Base-by-base conservation (phyloP, 768 basidiomycete genomes). In the Phanerodontia chrysosporium region DNA sequence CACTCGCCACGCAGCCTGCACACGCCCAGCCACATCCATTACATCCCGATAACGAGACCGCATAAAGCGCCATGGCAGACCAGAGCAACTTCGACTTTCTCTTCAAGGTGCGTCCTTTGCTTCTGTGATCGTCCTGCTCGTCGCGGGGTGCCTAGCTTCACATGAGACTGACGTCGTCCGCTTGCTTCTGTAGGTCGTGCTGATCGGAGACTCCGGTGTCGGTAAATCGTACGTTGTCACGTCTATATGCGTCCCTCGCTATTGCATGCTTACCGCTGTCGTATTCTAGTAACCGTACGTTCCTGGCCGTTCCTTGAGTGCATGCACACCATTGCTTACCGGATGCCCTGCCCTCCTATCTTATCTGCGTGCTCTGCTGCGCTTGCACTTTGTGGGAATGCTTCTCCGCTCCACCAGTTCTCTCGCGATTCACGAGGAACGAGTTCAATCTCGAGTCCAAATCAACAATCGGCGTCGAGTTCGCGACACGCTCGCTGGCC, bases 381-480 rank as follows among this genome's bases (percentile, higher is more conserved):
- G 39, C 8, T 9, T 22, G 29, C 22, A 48, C 24, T 48, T 24
- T 30, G 29, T 9, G 28, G 49, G 28, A n/a, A 8, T n/a, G 12
- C 10, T 12, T 49, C 54, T 51, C 49, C 42, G n/a, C 28, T 13
- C 29, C 10, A 29, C 32, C 72, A 99, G 97, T 99, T 76, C 95
- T 99, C 73, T 96, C 95, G 77, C 94, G 97, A 70, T 99, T 99
- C 85, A 99, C 97, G 65, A 88, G 95, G 67, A 98, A 98, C 71
- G 95, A 98, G 76, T 99, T 99, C 86, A 97, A 95, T 80, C 83
- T 96, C 65, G 97, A 98, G 71, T 94, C 95, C 45, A 98, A 98
- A 80, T 98, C 96, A 61, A 99, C 97, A 24, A 98, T 99, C 73
- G 96, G 97, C 55, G 96, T 99, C 66, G 96, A 98, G 76, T 99